Evolutionary conservation across 2,329 filamentous ascomycete genomes (phyloP), one percentile per base, ranked within the genome.

Genomic region (Plectosphaerella plurivora): DNA sequence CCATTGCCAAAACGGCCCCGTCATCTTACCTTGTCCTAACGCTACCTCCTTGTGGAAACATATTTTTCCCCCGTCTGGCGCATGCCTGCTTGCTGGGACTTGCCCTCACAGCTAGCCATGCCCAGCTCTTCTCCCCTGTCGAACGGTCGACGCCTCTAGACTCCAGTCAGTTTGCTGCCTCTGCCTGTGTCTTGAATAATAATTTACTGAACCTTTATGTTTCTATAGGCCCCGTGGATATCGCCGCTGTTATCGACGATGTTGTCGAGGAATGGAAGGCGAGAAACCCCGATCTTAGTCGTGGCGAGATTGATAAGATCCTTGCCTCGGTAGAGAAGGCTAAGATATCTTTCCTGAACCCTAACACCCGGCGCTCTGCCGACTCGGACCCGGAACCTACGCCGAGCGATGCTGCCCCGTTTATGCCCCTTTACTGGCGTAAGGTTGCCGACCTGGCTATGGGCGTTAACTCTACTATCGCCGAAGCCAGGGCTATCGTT

Each of bases 231-330:
- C 42, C 42, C 6, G 42, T 45, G 11, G 42, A 45, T 39, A 51
- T 51, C 44, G 44, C 49, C 44, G 20, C 49, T 24, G 33, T 45
- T 25, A 51, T 47, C 41, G 49, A 51, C 44, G 49, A 51, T 15
- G 28, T 51, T 47, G 42, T 51, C 28, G 41, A 45, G 25, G 22
- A 47, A 35, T 51, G 42, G 42, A 51, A 46, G 49, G 39, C 48
- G 14, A 44, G 20, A 18, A 9, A 50, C 41, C 37, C 24, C 22
- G 48, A 50, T 37, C 48, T 50, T n/a, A n/a, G 33, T 24, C 25
- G 36, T 36, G 35, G 36, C 37, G 25, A 51, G 49, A 18, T 51
- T 20, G 20, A 46, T 22, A 50, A 37, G 49, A 18, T 51, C 49
- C 49, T 51, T 12, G 49, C 41, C 41, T 36, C 44, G 33, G 49